These are phyloP conservation scores for Stereum hirsutum DNA, from an alignment of 1,284 basidiomycete species.

Conservation along the genomic window DNA sequence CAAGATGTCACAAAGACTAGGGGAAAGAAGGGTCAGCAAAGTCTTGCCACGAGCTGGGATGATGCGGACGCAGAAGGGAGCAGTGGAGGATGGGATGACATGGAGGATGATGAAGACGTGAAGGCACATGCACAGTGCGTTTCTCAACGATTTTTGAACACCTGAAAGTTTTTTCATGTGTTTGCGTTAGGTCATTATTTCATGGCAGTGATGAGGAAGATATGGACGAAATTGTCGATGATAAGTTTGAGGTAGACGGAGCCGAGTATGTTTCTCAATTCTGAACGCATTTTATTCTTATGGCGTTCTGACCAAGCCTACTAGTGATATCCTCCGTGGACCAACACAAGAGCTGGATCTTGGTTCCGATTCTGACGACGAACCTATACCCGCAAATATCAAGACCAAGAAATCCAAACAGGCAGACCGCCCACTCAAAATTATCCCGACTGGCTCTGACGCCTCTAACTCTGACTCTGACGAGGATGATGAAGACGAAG, in stretches of 20 bases:
- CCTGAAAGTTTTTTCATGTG: constrained; percentile 2
- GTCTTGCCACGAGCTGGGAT: constrained; percentile 14
- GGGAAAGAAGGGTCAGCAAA: constrained; percentile 11
- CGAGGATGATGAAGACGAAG: constrained; percentile 42
- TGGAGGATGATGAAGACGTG: constrained; percentile 41
- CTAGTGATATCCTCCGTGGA: constrained; percentile 36
- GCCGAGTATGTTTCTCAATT: constrained; percentile 17
- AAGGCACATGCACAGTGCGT: constrained; percentile 36
- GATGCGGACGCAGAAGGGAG: constrained; percentile 21
- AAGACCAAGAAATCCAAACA: constrained; percentile 44
- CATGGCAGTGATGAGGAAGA: constrained; percentile 42
- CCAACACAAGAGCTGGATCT: constrained; percentile 61
- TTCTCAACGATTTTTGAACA: constrained; percentile 2
- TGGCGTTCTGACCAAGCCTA: constrained; percentile 9
- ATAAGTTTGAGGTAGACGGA: constrained; percentile 38
- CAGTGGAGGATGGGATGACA: constrained; percentile 57
- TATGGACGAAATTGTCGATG: constrained; percentile 29
- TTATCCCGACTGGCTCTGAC: constrained; percentile 41
- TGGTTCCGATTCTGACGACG: constrained; percentile 62
- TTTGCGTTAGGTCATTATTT: constrained; percentile 32
- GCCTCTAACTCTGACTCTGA: constrained; percentile 28
- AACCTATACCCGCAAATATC: constrained; percentile 30
- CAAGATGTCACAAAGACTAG: constrained; percentile 15
- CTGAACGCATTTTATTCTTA: constrained; percentile 8
- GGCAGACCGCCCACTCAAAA: constrained; percentile 34